Evolutionary conservation across 2,329 filamentous ascomycete genomes (phyloP), one percentile per base, ranked within the genome.

Genomic region (Seiridium cupressi): DNA sequence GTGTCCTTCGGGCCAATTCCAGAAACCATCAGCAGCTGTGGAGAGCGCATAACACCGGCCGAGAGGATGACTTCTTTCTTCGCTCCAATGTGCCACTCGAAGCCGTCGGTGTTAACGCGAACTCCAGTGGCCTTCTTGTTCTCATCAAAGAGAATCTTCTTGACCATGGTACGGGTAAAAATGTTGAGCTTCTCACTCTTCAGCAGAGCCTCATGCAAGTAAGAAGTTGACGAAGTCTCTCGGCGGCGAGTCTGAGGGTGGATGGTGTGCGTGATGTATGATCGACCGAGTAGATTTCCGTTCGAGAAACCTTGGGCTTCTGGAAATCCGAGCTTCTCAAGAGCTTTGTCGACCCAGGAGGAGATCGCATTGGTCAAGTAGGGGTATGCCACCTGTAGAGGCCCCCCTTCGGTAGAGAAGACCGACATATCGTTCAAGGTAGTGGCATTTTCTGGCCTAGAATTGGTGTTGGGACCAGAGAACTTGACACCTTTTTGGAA

Each of bases 1-100:
- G 70, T 68, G 1, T 64, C 64, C 6, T 64, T 62, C 5, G 73
- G 68, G 13, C 77, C 77, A 53, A 79, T 70, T 13, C 61, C 61
- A 38, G 58, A 61, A 2, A 61, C 44, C 59, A 57, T 61, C 8
- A 63, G 56, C 2, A 63, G 49, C 47, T 61, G 56, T 5, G 61
- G 61, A 5, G 61, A 61, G n/a, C 57, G 55, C 26, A 53, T 54
- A 11, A 35, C 59, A 11, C 61, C 61, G 40, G 60, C 32, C 4
- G 36, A 55, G 44, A 56, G 4, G 51, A 79, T 75, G 5, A 79
- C 71, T 60, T 79, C 77, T 35, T 71, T 72, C 1, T 60, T 61
- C 3, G 71, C 72, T 8, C 7, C 7, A 2, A 70, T 51, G 36
- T 61, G 67, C 48, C 64, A 69, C 5, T 59, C 57, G 35, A 63